Evolutionary conservation across 495 filamentous ascomycete species (phyloP).

Genomic region (Penicillium bovifimosum): DNA sequence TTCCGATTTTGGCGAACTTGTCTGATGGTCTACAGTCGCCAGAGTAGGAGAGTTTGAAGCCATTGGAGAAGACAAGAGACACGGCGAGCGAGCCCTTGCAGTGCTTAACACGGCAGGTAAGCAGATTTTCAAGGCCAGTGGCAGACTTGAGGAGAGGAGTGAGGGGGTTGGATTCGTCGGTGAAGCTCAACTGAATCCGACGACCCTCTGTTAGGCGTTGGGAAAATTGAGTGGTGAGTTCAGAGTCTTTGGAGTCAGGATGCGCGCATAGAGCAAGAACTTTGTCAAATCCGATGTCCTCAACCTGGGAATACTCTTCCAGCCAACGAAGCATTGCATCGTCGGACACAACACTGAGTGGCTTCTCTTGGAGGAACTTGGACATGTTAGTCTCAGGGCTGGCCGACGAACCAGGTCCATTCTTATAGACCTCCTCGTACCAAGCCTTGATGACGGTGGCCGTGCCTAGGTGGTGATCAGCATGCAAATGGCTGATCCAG

Average conservation of each 20-base stretch:
- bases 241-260: slow-evolving; percentile 9
- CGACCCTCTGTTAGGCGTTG: slow-evolving; percentile 30
- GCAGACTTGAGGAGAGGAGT: slow-evolving; percentile 33
- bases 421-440: slow-evolving; percentile 47
- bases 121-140: slow-evolving; percentile 40
- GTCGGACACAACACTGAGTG: slow-evolving; percentile 57
- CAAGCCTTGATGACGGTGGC: slow-evolving; percentile 72
- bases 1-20: slow-evolving; percentile 63
- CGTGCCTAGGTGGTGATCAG: slow-evolving; percentile 91
- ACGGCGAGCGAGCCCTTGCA: slow-evolving; percentile 74
- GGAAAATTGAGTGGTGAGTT: slow-evolving; percentile 22
- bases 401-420: slow-evolving; percentile 26
- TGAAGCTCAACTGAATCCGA: slow-evolving; percentile 24
- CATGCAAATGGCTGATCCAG: slow-evolving; percentile 93
- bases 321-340: slow-evolving; percentile 65
- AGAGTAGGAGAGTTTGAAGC: slow-evolving; percentile 85
- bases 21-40: slow-evolving; percentile 82
- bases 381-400: slow-evolving; percentile 23
- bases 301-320: slow-evolving; percentile 68
- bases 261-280: slow-evolving; percentile 43
- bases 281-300: slow-evolving; percentile 67
- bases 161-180: slow-evolving; percentile 20
- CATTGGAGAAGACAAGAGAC: slow-evolving; percentile 66
- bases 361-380: slow-evolving; percentile 40
- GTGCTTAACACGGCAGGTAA: slow-evolving; percentile 63